Conservation (phyloP, 2,329 filamentous ascomycete genomes). For the Verticillium longisporum region DNA sequence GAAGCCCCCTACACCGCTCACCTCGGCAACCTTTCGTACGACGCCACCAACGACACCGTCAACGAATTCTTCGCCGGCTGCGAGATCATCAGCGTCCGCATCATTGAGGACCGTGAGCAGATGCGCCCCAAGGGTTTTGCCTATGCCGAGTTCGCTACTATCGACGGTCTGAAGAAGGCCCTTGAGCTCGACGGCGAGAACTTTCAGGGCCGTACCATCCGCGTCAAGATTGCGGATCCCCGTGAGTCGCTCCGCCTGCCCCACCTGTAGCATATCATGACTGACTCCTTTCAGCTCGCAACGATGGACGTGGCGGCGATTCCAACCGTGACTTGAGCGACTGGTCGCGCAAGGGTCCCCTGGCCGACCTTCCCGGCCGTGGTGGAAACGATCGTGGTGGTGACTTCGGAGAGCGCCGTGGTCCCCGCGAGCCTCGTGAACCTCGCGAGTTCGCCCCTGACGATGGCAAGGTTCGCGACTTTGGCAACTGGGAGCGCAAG, state of each 20-base stretch:
- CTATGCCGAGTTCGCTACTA: conserved; percentile 85
- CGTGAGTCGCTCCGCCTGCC: conserved; percentile 53
- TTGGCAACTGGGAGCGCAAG: conserved; percentile 90
- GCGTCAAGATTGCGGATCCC: conserved; percentile 93
- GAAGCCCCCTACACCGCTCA: conserved; percentile 91
- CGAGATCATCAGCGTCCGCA: conserved; percentile 82
- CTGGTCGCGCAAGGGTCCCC: conserved; percentile 90
- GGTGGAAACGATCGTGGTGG: conserved; percentile 33
- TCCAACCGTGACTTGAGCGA: conserved; percentile 71
- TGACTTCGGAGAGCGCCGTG: conserved; percentile 46
- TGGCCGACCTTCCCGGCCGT: conserved; percentile 62
- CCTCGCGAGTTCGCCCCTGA: conserved; percentile 39
- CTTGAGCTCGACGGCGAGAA: conserved; percentile 73
- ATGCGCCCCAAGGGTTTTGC: conserved; percentile 96
- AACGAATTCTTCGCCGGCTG: conserved; percentile 80
- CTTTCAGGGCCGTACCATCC: conserved; percentile 84
- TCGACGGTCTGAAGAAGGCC: conserved; percentile 88
- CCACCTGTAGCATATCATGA: conserved; percentile 25
- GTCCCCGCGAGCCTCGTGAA: conserved; percentile 52
- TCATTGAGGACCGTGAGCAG: conserved; percentile 94
- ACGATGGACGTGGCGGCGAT: conserved; percentile 57
- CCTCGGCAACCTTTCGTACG: conserved; percentile 93
- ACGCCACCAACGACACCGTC: conserved; percentile 78
- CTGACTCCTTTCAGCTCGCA: conserved; percentile 60
- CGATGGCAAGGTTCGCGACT: conserved; percentile 73